Conservation (phyloP, 208 protist genomes). For the Naegleria fowleri region DNA sequence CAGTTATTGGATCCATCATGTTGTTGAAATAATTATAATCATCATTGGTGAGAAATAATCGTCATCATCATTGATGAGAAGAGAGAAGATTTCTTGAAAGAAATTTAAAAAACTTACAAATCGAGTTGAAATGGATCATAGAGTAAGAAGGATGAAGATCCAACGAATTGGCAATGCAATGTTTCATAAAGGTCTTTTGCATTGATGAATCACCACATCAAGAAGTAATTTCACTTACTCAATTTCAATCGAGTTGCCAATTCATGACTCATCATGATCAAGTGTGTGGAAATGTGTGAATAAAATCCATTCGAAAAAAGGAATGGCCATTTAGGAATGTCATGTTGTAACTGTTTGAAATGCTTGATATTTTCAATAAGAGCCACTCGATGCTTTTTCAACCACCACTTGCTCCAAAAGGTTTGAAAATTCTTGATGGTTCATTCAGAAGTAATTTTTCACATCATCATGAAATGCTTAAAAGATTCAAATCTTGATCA, state of each 20-base stretch:
- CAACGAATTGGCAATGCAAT: background rate
- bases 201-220: no score
- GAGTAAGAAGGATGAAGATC: background rate
- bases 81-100: no score
- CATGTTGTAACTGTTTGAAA: background rate
- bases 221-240: background rate
- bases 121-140: background rate
- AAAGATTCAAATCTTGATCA: no score
- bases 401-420: background rate
- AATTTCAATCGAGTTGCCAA: background rate
- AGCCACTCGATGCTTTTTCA: background rate
- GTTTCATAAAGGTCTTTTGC: background rate
- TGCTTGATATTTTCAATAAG: background rate
- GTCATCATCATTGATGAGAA: no score
- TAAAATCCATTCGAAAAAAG: background rate
- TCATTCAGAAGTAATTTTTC: no score
- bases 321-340: background rate
- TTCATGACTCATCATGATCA: background rate
- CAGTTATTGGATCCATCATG: no score
- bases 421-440: background rate
- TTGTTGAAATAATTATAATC: no score
- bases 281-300: background rate
- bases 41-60: no score
- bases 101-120: background rate
- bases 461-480: no score